Evolutionary conservation across 2,329 filamentous ascomycete genomes (phyloP), one percentile per base, ranked within the genome.

Genomic region (Seiridium unicorne): DNA sequence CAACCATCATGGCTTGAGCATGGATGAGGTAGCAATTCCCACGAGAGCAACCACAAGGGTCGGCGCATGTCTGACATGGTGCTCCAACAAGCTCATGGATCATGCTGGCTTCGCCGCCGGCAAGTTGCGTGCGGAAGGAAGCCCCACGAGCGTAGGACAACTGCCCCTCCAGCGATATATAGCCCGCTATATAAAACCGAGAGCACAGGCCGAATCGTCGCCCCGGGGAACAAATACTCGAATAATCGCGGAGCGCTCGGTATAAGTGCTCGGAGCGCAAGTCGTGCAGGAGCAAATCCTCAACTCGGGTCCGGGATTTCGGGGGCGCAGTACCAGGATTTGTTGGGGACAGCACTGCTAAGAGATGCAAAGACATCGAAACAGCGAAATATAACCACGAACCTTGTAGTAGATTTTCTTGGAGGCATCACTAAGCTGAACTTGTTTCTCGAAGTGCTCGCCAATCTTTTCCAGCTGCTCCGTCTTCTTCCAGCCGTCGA

Each of bases 321-420:
- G 34, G 49, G 49, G 1, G 38, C 38, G 49, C 34, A 38, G 34
- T 53, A 13, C 32, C 32, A 13, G 35, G 49, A 18, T 10, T 13
- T 53, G 11, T 53, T n/a, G 49, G 49, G 49, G 10, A 35, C n/a
- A 53, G 49, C 35, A 3, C 9, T n/a, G 11, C 10, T 40, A 42
- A 34, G 44, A 18, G 13, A 31, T 26, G 38, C 26, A 42, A n/a
- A 44, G 55, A 36, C 5, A 47, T 51, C 48, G 44, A 49, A 34
- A 56, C 32, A 18, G 40, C 47, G 35, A 60, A 35, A 65, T 57
- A 58, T 60, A 58, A 55, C 60, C 61, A 79, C 82, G 67, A 81
- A 97, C 94, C 92, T 99, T 99, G 87, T 97, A 99, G 72, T 89
- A 88, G 68, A 96, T 89, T 79, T 95, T 97, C 64, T 88, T 80